Evolutionary conservation across 2,329 filamentous ascomycete genomes (phyloP).

Genomic region (Trichoderma aggressivum): DNA sequence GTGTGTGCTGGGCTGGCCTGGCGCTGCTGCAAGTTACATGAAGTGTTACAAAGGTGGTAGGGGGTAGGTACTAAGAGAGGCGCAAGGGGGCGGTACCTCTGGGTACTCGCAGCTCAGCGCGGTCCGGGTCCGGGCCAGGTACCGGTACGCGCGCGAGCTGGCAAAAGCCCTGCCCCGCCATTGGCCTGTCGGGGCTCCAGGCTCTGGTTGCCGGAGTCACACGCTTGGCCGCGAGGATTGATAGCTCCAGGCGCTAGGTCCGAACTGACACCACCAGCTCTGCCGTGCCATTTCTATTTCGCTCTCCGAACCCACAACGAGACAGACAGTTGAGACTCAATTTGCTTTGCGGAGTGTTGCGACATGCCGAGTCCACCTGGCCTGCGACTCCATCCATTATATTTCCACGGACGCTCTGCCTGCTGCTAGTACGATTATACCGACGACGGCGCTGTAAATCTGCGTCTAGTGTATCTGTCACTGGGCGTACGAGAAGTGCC

Average conservation of each 20-base stretch:
- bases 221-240: background rate
- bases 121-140: background rate
- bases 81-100: slow-evolving; percentile 9
- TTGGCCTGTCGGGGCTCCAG: slow-evolving; percentile 13
- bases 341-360: background rate
- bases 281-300: background rate
- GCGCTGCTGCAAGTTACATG: too few species aligned
- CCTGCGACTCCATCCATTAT: background rate
- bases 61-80: too few species aligned
- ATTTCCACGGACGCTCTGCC: background rate
- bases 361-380: background rate
- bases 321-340: background rate
- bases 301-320: background rate
- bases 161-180: slow-evolving; percentile 9
- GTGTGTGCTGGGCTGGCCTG: background rate
- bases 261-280: background rate
- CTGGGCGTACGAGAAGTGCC: too few species aligned
- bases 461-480: background rate
- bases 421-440: too few species aligned
- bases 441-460: background rate
- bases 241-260: slow-evolving; percentile 4
- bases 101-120: background rate
- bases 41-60: too few species aligned
- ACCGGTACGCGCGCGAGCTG: slow-evolving; percentile 3
- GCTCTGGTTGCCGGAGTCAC: slow-evolving; percentile 16